Percentiles rank a stretch among this genome's conserved stretches.
Conservation (phyloP, 2,329 filamentous ascomycete species). For the Monilinia laxa region DNA sequence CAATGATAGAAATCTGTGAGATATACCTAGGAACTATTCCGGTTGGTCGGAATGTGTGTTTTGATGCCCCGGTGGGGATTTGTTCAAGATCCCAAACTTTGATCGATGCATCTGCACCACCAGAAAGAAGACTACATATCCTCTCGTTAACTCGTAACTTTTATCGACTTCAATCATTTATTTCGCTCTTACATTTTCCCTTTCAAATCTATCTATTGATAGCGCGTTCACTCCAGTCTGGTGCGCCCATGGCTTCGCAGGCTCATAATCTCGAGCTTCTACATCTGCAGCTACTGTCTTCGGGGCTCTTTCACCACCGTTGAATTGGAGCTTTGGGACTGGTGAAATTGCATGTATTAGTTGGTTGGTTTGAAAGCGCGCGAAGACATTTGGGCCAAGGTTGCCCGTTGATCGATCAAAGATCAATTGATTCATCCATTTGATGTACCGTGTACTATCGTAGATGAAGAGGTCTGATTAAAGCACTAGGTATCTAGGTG, state of each 20-base stretch:
- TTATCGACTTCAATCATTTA: not conserved
- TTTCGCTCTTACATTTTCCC: conserved; percentile 60
- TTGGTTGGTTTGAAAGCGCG: conserved; percentile 62
- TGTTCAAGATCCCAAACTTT: conserved; percentile 84
- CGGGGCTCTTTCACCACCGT: conserved; percentile 52
- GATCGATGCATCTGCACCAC: conserved; percentile 80
- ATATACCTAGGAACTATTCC: conserved; percentile 49
- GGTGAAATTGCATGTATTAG: conserved; percentile 69
- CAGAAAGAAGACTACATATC: conserved; percentile 67
- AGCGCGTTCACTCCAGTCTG: conserved; percentile 76
- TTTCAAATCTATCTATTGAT: conserved; percentile 72
- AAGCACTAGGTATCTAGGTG: not conserved
- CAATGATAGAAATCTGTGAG: conserved; percentile 12
- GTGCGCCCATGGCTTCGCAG: conserved; percentile 58
- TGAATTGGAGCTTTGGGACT: conserved; percentile 67
- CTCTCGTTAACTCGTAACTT: not conserved
- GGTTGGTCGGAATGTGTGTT: conserved; percentile 55
- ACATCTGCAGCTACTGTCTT: conserved; percentile 12
- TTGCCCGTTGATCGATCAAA: conserved; percentile 74
- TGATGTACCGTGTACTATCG: conserved; percentile 5
- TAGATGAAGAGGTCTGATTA: not conserved
- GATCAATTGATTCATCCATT: conserved; percentile 76
- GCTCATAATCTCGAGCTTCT: conserved; percentile 12
- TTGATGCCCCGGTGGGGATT: conserved; percentile 41
- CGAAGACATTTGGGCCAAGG: conserved; percentile 61